Evolutionary conservation across 768 basidiomycete species (phyloP), one percentile per base, ranked within the genome.

Genomic region (Glaciozyma antarctica): DNA sequence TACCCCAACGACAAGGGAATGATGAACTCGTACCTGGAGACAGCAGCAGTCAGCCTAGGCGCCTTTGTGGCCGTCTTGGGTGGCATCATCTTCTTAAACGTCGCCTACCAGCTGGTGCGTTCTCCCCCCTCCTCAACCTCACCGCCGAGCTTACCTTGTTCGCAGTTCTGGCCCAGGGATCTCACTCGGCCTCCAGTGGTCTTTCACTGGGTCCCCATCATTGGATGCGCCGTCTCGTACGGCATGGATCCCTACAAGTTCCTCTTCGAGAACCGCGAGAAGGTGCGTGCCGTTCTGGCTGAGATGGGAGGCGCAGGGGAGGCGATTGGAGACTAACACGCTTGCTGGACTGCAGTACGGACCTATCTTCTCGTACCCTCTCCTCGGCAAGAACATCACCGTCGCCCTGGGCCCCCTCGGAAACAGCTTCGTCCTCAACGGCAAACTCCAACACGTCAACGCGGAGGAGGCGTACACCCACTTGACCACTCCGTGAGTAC

Each of bases 181-280:
- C 66, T 63, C 0, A 67, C 49, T 0, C 60, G 44, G n/a, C 95
- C 95, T 2, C 95, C 95, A 0, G 79, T 87, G 49, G 90, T 98
- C 24, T 99, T 97, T 80, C 90, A 97, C 76, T 86, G 86, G 81
- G 77, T 98, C 53, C 95, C 95, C 10, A 81, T 88, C 74, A 77
- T 99, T 68, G 95, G 95, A 28, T 95, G 92, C 38, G 88, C 92
- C 0, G 81, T 88, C 19, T 76, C 80, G 44, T 98, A 99, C 73
- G 95, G 95, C 22, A 86, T 90, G 73, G 90, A 98, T 76, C 95
- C 95, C 0, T 80, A 97, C 71, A 85, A 81, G 58, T 98, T 98
- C 79, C 85, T 98, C 78, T 85, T 85, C 63, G 78, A 81, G 47
- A 88, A 86, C 74, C 82, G 77, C 30, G 77, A 75, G 26, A 76